Percentiles rank a stretch among this genome's conserved stretches.
Conservation (phyloP, 176 grass and related monocot genomes). For the Carex pumila region DNA sequence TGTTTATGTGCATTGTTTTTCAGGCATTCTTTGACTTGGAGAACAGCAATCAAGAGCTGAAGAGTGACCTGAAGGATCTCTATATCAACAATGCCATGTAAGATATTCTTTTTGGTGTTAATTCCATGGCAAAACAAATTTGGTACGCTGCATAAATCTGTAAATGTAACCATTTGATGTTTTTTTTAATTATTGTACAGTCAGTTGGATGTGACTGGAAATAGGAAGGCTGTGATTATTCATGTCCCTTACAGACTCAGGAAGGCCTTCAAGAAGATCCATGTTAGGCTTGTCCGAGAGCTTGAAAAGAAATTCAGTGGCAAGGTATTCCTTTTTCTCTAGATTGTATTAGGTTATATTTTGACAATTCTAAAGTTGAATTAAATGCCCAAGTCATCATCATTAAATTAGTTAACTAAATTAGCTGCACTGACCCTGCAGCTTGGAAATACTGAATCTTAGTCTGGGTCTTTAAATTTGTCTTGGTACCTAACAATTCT, state of each 20-base stretch:
- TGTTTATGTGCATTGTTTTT: background rate
- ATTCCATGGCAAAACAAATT: background rate
- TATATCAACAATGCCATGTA: conserved; percentile 81
- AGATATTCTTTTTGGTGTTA: background rate
- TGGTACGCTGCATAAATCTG: background rate
- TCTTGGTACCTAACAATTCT: background rate
- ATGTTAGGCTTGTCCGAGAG: conserved; percentile 82
- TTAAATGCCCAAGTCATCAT: background rate
- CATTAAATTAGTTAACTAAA: background rate
- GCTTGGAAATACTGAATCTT: background rate
- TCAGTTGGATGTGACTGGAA: conserved; percentile 70
- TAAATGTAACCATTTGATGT: background rate
- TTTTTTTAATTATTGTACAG: conserved; percentile 27
- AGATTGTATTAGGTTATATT: background rate
- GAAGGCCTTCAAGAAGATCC: conserved; percentile 89
- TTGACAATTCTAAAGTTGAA: background rate
- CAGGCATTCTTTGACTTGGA: conserved; percentile 97
- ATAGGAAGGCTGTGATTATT: conserved; percentile 78
- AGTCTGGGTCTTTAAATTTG: background rate
- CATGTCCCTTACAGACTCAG: conserved; percentile 79
- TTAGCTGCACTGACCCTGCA: background rate
- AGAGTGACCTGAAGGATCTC: conserved; percentile 90
- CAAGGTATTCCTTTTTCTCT: conserved; percentile 40
- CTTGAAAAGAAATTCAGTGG: conserved; percentile 98
- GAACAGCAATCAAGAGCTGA: conserved; percentile 78